Base-by-base conservation (phyloP, 78 protist genomes). In the Dictyostelium intermedium region DNA sequence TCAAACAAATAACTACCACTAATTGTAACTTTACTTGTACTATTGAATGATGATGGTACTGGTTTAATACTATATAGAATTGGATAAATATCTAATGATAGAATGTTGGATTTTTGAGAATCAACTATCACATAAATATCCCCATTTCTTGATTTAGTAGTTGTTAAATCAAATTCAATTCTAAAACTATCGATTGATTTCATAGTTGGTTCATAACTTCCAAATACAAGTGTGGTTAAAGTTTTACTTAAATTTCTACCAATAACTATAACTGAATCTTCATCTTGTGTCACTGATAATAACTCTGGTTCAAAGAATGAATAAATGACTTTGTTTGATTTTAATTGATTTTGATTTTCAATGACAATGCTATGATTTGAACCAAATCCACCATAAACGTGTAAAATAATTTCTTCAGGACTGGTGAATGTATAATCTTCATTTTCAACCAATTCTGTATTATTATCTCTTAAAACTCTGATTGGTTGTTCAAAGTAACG, bases 401-500 rank as follows among this genome's bases (percentile, higher is more conserved):
- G 23, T 32, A 77, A 27, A 39, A 18, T 41, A n/a, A 34, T n/a
- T 20, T 37, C 23, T 20, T 77, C 56, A n/a, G 60, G 27, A n/a
- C 27, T n/a, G 11, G 6, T 43, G 18, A 23, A 3, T 77, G 23
- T 23, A 41, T 25, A 41, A n/a, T 34, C 23, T 77, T n/a, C 10
- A 39, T 39, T 14, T 32, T 16, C 37, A 13, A 72, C 13, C 9
- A 56, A 56, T 56, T 56, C 66, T 34, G 20, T 6, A 34, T 5
- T n/a, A 2, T 20, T 32, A 72, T 72, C 45, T 16, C 39, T 30
- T 34, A 1, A 30, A 27, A 74, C 81, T 20, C 0, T 34, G 8
- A 37, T 74, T 43, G 50, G 20, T 39, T 34, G 43, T 32, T 82
- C 86, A 82, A 82, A 82, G 11, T 45, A 82, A 30, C 86, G 30